Percentiles rank a stretch among this genome's conserved stretches.
Conservation (phyloP, 202 grass and related monocot species). For the Hordeum pubiflorum region DNA sequence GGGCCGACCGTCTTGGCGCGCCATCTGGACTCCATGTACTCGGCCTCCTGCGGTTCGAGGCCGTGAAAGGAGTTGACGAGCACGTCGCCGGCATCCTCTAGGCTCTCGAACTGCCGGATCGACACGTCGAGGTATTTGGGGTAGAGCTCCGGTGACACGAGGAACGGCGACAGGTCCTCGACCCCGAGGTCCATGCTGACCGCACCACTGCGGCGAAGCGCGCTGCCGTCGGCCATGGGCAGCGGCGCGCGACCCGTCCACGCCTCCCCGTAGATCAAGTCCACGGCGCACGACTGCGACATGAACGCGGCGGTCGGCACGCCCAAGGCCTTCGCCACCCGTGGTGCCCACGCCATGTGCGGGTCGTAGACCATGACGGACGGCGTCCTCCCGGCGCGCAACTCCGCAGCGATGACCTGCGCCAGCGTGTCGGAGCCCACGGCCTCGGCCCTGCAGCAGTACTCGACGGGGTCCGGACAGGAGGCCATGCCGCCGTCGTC, state of each 20-base stretch:
- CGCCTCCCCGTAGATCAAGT: constrained; percentile 38
- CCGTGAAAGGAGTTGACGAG: constrained; percentile 55
- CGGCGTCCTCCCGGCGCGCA: not conserved
- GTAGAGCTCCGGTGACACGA: not conserved
- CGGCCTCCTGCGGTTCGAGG: constrained; percentile 40
- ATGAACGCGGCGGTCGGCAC: constrained; percentile 28
- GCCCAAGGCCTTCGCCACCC: constrained; percentile 27
- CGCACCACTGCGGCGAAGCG: not conserved
- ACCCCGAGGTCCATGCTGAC: constrained; percentile 7
- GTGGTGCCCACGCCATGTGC: constrained; percentile 31
- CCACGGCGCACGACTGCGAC: constrained; percentile 36
- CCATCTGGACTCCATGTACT: constrained; percentile 28
- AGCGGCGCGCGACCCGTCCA: constrained; percentile 13
- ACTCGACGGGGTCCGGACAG: not conserved
- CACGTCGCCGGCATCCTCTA: constrained; percentile 40
- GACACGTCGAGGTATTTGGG: not conserved
- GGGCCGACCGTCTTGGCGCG: constrained; percentile 26
- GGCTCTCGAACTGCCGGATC: constrained; percentile 17
- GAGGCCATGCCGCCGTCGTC: constrained; percentile 27
- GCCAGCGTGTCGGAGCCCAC: constrained; percentile 28
- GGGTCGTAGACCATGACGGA: constrained; percentile 38
- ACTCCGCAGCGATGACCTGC: not conserved
- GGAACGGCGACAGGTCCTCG: constrained; percentile 46
- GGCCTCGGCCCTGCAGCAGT: constrained; percentile 3
- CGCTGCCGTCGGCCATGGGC: constrained; percentile 23